Base-by-base conservation (phyloP, 768 basidiomycete genomes). In the Amanita brunnescens region DNA sequence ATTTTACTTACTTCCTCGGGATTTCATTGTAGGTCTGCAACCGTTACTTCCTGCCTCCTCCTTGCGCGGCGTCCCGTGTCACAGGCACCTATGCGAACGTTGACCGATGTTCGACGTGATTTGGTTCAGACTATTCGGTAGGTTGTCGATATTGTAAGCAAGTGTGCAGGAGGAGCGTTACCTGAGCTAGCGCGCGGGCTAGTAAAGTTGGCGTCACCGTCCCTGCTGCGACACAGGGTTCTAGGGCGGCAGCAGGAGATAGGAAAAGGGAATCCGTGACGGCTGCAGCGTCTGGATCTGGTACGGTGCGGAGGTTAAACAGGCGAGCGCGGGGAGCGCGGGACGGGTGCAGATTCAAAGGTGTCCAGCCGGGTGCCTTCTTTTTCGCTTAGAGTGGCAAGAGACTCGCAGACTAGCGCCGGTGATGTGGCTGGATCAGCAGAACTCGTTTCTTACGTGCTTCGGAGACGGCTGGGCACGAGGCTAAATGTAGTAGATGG, bases 51-150 rank as follows among this genome's bases (percentile, higher is more conserved):
- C 70, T 16, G 52, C 59, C 38, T 61, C 69, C 18, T 20, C 33
- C 32, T 42, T 9, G 21, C 33, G 26, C 33, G 52, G 20, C 64
- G 49, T 54, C 70, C 63, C 33, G 67, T 72, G 46, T 66, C 66
- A 1, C 63, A 69, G 6, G 71, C 67, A 21, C 87, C 77, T 56
- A 72, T 80, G 65, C 82, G 74, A 33, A 86, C 83, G n/a, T 73
- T 95, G 21, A 72, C 78, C 0, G 75, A 81, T 41, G 83, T 91
- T 39, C 85, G 90, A 39, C 74, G 76, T 29, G 90, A 94, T 61
- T 79, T 95, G 30, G 86, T 94, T n/a, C 78, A 85, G 39, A 95
- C 92, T 24, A 82, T 94, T 50, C 80, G 89, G 32, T 85, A 91
- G 60, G 91, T 91, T 14, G 91, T 95, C 12, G 87, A 89, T 52